A percentile compares a stretch with the other conserved stretches of the same genome.
phyloP scores from a whole-genome alignment of 176 grass and related monocot genomes.

The Paspalum vaginatum region DNA sequence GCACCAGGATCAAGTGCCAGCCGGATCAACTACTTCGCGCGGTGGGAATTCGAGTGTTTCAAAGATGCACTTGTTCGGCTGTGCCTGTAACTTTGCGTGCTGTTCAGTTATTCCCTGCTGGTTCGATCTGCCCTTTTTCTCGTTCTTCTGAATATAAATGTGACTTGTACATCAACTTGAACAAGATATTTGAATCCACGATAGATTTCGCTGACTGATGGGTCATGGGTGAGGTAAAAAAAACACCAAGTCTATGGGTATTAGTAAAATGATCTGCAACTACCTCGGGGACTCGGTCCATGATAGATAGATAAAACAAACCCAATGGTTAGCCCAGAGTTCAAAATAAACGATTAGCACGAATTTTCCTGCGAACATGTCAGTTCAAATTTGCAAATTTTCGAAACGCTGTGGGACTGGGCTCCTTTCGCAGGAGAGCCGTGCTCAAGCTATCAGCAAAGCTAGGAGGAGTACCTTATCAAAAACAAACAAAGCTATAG shows the following conservation, averaged over 20 bases:
- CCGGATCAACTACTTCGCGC: background rate
- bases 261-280: background rate
- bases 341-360: background rate
- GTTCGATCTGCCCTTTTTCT: background rate
- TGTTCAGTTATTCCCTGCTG: conserved; percentile 23
- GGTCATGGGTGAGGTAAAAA: background rate
- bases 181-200: background rate
- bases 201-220: background rate
- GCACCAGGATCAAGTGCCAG: background rate
- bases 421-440: background rate
- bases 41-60: background rate
- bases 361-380: conserved; percentile 10
- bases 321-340: background rate
- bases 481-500: background rate
- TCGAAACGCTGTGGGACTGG: background rate
- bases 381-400: background rate
- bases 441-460: background rate
- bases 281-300: conserved; percentile 15
- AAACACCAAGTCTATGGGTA: background rate
- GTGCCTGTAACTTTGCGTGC: conserved; percentile 39
- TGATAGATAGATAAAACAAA: conserved; percentile 35
- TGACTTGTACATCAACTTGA: conserved; percentile 31
- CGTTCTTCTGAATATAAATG: conserved; percentile 8
- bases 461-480: background rate
- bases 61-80: background rate